Evolutionary conservation across 1,139 yeast species (phyloP).

Genomic region (Blastobotrys persicus): DNA sequence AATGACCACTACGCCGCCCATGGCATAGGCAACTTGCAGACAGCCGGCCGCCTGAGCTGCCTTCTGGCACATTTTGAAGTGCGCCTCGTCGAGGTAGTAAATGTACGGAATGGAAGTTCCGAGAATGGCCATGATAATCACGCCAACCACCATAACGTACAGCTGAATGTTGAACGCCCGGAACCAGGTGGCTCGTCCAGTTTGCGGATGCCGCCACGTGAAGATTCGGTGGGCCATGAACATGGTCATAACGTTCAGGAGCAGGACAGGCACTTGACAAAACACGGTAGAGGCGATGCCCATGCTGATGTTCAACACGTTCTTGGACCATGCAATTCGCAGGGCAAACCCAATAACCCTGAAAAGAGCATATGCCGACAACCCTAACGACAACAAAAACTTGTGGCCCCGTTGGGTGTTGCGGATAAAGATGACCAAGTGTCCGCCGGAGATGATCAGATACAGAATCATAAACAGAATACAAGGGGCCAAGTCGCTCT

Average conservation of each 20-base stretch:
- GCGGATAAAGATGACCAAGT: constrained; percentile 48
- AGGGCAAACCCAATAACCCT: constrained; percentile 60
- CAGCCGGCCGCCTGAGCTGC: constrained; percentile 61
- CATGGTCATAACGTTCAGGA: constrained; percentile 48
- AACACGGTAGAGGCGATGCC: constrained; percentile 66
- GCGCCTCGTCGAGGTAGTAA: constrained; percentile 49
- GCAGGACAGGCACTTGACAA: constrained; percentile 48
- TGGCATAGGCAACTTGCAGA: constrained; percentile 55
- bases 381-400: constrained; percentile 56
- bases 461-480: constrained; percentile 58
- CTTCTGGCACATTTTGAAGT: constrained; percentile 51
- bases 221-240: constrained; percentile 73
- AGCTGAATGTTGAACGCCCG: constrained; percentile 52
- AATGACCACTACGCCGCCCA: constrained; percentile 52
- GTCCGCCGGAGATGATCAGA: constrained; percentile 48
- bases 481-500: constrained; percentile 62
- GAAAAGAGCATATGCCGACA: constrained; percentile 52
- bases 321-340: constrained; percentile 56
- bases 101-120: constrained; percentile 66
- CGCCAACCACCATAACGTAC: constrained; percentile 55
- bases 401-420: constrained; percentile 62
- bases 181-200: constrained; percentile 58
- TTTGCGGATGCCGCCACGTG: constrained; percentile 80
- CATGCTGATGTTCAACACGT: constrained; percentile 42
- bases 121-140: constrained; percentile 64